A percentile compares a stretch with the other conserved stretches of the same genome.
Conservation (phyloP, 2,329 filamentous ascomycete genomes). For the Exophiala calicioides region DNA sequence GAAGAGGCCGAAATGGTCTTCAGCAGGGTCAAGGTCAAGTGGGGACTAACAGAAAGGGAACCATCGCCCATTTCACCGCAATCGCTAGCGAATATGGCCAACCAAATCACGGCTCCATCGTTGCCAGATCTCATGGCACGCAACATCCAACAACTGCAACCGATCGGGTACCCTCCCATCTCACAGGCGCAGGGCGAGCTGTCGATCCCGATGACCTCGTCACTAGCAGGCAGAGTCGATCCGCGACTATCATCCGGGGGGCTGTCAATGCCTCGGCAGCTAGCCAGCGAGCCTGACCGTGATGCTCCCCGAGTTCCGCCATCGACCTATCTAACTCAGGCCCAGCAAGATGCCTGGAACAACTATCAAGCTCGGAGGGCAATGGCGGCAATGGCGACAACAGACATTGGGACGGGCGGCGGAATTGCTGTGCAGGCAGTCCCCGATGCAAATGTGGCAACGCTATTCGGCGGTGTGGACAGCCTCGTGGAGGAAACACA, state of each 20-base stretch:
- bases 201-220: slow-evolving; percentile 18
- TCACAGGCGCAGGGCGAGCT: slow-evolving; percentile 16
- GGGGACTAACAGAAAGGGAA: slow-evolving; percentile 61
- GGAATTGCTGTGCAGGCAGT: slow-evolving; percentile 28
- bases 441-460: slow-evolving; percentile 48
- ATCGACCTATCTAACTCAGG: slow-evolving; percentile 30
- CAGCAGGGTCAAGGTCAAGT: slow-evolving; percentile 76
- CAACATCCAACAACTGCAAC: slow-evolving; percentile 32
- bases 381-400: slow-evolving; percentile 29
- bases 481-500: slow-evolving; percentile 64
- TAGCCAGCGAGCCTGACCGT: slow-evolving; percentile 31
- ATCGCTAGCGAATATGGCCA: slow-evolving; percentile 34
- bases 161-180: slow-evolving; percentile 27
- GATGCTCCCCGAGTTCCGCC: slow-evolving; percentile 17
- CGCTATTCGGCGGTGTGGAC: slow-evolving; percentile 62
- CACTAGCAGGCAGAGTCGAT: slow-evolving; percentile 21
- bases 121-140: slow-evolving; percentile 25
- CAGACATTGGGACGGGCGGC: slow-evolving; percentile 29
- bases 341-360: slow-evolving; percentile 40
- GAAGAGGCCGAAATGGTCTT: slow-evolving; percentile 77
- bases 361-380: slow-evolving; percentile 31
- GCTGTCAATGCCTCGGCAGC: slow-evolving; percentile 31
- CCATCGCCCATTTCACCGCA: slow-evolving; percentile 55
- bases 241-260: slow-evolving; percentile 26
- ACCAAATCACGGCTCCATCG: slow-evolving; percentile 26